These are phyloP conservation scores for Symbiodinium natans DNA, from an alignment of 73 alveolate species.

Conservation along the genomic window DNA sequence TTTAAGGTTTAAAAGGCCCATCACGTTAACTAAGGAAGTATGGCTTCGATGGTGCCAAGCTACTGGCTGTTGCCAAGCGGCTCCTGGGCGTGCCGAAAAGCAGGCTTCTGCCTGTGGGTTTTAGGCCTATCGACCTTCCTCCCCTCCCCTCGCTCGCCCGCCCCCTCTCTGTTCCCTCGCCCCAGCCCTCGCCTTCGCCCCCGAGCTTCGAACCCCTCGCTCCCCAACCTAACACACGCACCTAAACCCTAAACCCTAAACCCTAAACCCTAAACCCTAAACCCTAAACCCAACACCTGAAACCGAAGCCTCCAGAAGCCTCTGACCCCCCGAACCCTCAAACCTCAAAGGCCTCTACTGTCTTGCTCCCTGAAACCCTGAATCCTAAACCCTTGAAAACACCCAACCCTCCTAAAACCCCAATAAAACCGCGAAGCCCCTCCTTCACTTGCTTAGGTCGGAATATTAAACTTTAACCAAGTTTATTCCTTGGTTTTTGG, in stretches of 20 bases:
- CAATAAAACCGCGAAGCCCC: no score
- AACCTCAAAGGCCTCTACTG: neutral
- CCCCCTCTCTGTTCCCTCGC: neutral
- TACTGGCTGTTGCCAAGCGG: conserved; percentile 88
- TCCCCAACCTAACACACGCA: neutral
- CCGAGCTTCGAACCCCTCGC: neutral
- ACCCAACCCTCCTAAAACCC: no score
- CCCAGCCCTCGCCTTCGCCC: neutral
- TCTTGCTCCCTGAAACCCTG: neutral
- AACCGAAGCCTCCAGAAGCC: no score
- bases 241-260: neutral
- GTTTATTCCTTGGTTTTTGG: no score
- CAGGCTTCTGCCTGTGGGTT: neutral
- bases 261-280: neutral
- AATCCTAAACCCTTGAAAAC: neutral
- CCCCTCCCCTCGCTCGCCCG: neutral
- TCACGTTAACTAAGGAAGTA: conserved; percentile 18
- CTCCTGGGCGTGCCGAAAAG: no score
- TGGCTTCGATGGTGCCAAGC: conserved; percentile 85
- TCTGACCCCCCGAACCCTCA: no score
- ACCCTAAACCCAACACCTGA: no score
- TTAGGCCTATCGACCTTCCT: neutral
- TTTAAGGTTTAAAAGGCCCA: no score
- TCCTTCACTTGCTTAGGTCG: no score
- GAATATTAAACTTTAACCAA: no score